Percentiles rank a stretch among this genome's conserved stretches.
phyloP scores from a whole-genome alignment of 495 filamentous ascomycete species.

The Penicillium soppii region DNA sequence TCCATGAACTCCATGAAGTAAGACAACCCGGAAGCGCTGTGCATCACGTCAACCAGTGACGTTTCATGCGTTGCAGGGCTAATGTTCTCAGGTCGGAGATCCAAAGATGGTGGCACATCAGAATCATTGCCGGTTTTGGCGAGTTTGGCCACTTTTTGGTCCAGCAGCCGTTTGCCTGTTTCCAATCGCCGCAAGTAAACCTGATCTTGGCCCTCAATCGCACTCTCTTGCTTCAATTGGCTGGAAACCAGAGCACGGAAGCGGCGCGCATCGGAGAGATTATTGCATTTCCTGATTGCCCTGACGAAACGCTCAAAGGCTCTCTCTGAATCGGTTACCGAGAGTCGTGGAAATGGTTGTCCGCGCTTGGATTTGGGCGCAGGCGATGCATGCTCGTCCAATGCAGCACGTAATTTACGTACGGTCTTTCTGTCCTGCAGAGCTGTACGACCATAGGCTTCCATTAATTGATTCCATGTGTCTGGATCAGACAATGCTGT shows the following conservation, averaged over 20 bases:
- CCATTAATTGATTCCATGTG: conserved; percentile 94
- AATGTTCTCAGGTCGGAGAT: conserved; percentile 36
- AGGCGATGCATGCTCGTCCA: conserved; percentile 93
- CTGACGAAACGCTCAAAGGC: conserved; percentile 93
- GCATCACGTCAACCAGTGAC: conserved; percentile 76
- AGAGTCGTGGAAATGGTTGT: conserved; percentile 64
- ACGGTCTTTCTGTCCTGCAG: conserved; percentile 96
- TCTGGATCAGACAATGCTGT: conserved; percentile 71
- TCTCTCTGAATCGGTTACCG: conserved; percentile 75
- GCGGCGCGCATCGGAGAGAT: conserved; percentile 89
- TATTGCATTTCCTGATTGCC: conserved; percentile 82
- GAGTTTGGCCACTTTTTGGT: conserved; percentile 83
- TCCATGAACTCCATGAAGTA: conserved; percentile 99
- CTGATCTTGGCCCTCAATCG: conserved; percentile 74
- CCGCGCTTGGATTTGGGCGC: conserved; percentile 64
- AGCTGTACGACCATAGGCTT: conserved; percentile 82
- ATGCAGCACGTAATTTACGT: conserved; percentile 84
- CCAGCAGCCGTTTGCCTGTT: conserved; percentile 84
- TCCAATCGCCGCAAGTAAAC: conserved; percentile 86
- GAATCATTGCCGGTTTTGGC: conserved; percentile 60
- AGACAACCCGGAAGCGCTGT: conserved; percentile 84
- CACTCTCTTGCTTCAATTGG: conserved; percentile 82
- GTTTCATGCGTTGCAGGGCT: conserved; percentile 63
- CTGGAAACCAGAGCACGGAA: conserved; percentile 91
- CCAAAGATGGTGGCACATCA: conserved; percentile 30